Conservation (phyloP, 345 rosid genomes). For the Clarkia xantiana region DNA sequence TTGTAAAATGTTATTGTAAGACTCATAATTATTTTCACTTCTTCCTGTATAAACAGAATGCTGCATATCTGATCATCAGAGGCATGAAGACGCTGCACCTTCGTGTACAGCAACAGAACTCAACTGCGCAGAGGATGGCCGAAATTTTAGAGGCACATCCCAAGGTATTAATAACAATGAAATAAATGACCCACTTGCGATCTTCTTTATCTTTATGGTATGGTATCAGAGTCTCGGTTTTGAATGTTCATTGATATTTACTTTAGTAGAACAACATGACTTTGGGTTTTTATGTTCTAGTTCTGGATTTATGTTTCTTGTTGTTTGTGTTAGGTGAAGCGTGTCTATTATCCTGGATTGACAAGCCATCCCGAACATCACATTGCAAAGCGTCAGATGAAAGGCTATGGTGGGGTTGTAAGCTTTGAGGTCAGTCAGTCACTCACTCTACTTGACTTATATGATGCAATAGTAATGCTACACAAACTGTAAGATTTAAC, state of each 20-base stretch:
- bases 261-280: too few species aligned
- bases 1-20: background rate
- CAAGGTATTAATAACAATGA: slow-evolving; percentile 35
- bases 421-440: slow-evolving; percentile 91
- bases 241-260: too few species aligned
- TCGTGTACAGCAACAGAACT: slow-evolving; percentile 95
- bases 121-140: slow-evolving; percentile 93
- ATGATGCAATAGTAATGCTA: background rate
- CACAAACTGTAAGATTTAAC: background rate
- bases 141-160: slow-evolving; percentile 99
- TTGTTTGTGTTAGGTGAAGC: slow-evolving; percentile 46
- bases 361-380: slow-evolving; percentile 87
- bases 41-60: slow-evolving; percentile 39
- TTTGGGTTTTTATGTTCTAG: too few species aligned
- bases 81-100: slow-evolving; percentile 99
- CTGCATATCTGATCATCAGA: slow-evolving; percentile 82
- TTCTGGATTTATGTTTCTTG: too few species aligned
- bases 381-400: slow-evolving; percentile 88
- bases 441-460: background rate
- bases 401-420: slow-evolving; percentile 96
- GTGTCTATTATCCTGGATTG: slow-evolving; percentile 85
- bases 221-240: too few species aligned
- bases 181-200: background rate
- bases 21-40: slow-evolving; percentile 1
- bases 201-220: too few species aligned